Conservation (phyloP, 306 rosid species). For the Clitoria ternatea region DNA sequence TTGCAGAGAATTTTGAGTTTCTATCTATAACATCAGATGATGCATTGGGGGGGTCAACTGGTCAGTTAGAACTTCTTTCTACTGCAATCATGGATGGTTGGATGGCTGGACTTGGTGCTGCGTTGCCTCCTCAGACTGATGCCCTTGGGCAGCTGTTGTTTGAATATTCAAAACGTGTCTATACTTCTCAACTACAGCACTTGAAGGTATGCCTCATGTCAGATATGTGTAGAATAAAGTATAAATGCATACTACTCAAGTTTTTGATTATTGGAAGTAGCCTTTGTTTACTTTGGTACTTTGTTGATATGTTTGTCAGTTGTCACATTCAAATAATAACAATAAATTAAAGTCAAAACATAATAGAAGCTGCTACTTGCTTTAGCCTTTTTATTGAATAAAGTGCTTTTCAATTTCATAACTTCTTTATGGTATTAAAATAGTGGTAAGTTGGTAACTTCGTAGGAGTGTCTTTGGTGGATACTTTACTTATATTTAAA, state of each 20-base stretch:
- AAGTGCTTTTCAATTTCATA: background rate
- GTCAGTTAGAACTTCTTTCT: conserved; percentile 98
- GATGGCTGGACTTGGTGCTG: conserved; percentile 99
- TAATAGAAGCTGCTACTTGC: background rate
- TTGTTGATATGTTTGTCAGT: conserved; percentile 3
- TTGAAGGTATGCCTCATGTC: conserved; percentile 60
- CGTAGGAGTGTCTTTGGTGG: background rate
- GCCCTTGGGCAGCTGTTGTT: conserved; percentile 94
- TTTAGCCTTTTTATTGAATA: conserved; percentile 6
- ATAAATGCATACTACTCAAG: conserved; percentile 9
- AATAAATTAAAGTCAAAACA: background rate
- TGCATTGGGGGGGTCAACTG: conserved; percentile 74
- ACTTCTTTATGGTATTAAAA: background rate
- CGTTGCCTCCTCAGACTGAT: conserved; percentile 85
- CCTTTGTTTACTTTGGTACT: background rate
- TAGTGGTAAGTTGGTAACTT: background rate
- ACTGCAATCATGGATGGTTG: conserved; percentile 99
- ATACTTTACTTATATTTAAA: background rate
- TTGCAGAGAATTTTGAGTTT: conserved; percentile 83
- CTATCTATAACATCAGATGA: conserved; percentile 75
- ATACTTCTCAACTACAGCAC: conserved; percentile 91
- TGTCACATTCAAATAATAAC: background rate
- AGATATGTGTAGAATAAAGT: conserved; percentile 13
- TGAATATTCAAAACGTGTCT: conserved; percentile 86
- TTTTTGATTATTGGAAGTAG: conserved; percentile 5